Evolutionary conservation across 2,329 filamentous ascomycete species (phyloP), one percentile per base, ranked within the genome.

Genomic region (Cordyceps javanica): DNA sequence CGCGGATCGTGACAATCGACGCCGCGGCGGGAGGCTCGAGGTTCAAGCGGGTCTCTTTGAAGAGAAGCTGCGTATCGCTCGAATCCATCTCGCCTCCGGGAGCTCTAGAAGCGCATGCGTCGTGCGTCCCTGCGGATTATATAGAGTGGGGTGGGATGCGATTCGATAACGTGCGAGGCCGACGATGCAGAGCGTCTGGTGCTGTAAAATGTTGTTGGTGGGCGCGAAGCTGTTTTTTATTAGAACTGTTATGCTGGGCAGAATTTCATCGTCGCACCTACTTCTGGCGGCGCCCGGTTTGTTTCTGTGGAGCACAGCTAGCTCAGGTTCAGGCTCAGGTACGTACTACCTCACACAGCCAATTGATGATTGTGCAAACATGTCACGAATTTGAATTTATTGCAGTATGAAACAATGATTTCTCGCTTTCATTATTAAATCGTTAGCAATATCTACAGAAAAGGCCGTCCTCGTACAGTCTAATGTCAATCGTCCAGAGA

Each of bases 11-110:
- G 69, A 91, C 82, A 66, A 87, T 82, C 60, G 87, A 88, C 66
- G 82, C 83, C 63, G 81, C 78, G 65, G 83, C 87, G 60, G 84
- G 80, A 62, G 86, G 85, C 73, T 94, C 89, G 66, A 94, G 82
- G 72, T 90, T 90, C 73, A 96, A 78, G 71, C 89, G 86, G 71
- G 89, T 91, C 81, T 95, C 91, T 77, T 91, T 92, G 79, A 89
- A 94, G 73, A 90, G 79, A 73, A 83, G 87, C 62, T 82, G 80
- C 64, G 82, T 79, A 68, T 82, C 80, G 68, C 77, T 72, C 66
- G 78, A 77, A 67, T 81, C 83, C 87, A 90, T 90, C 69, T 78
- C 82, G 77, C 79, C 77, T 80, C 84, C 87, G 45, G 55, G 30
- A 45, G 46, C 55, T 52, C 39, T 52, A 51, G 26, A 30, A 44